Evolutionary conservation across 306 rosid species (phyloP).

Genomic region (Vachellia pachyceras): DNA sequence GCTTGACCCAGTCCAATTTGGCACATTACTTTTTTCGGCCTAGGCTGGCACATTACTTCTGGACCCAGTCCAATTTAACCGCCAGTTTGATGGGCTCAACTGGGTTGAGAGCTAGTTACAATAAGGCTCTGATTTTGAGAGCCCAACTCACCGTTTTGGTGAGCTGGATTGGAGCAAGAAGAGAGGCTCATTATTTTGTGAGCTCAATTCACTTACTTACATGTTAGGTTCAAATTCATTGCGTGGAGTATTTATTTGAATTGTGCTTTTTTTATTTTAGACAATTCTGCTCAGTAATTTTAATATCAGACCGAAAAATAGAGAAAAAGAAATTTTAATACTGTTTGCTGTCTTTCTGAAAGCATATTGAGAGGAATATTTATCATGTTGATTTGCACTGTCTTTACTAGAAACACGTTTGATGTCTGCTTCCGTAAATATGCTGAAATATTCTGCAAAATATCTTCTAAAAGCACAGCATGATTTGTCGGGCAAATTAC

Average conservation of each 20-base stretch:
- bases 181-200: not conserved
- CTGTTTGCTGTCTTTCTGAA: not conserved
- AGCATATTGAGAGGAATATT: not conserved
- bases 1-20: not conserved
- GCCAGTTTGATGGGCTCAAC: not conserved
- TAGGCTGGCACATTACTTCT: not conserved
- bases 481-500: conserved; percentile 14
- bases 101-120: not conserved
- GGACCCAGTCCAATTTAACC: not conserved
- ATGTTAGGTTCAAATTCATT: not conserved
- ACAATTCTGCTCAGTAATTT: not conserved
- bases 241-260: conserved; percentile 1
- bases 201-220: not conserved
- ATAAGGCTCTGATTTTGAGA: not conserved
- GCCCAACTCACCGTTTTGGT: not conserved
- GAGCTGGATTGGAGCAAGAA: not conserved
- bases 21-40: not conserved
- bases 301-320: not conserved
- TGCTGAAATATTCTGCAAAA: not conserved
- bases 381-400: conserved; percentile 1
- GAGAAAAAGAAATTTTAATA: not conserved
- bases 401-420: not conserved
- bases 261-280: not conserved
- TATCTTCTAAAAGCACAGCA: not conserved
- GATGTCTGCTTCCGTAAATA: not conserved